Evolutionary conservation across 805 yeast genomes (phyloP), one percentile per base, ranked within the genome.

Genomic region (Teunomyces gatunensis): DNA sequence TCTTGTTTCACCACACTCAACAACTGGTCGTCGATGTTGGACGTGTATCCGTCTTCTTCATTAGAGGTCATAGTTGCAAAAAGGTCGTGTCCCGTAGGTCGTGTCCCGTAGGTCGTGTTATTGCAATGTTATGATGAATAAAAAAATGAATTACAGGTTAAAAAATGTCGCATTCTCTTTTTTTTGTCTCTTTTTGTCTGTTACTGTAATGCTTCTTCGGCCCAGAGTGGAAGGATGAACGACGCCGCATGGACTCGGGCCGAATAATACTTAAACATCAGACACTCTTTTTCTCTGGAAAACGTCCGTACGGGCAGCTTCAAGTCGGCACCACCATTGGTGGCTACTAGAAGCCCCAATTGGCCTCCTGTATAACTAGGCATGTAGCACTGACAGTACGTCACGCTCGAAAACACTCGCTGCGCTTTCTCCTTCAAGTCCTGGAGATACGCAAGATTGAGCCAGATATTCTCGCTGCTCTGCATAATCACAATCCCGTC

Each of bases 331-430:
- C 60, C 36, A 58, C 84, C 79, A 59, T 83, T 84, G 36, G 85
- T 75, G 51, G 92, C 87, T 18, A 87, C 79, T 63, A 89, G 75
- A 47, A 89, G 72, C 1, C 96, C 96, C 53, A 89, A 75, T 66
- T 88, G 96, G 12, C 96, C 96, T 6, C 92, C 84, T 2, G 96
- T 88, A 66, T 89, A 89, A 11, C 89, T 81, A 34, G 96, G 96
- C 65, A 89, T 89, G 56, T 88, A 85, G 51, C 92, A 85, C 64
- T 86, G 88, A 54, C 87, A 77, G 61, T 86, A 85, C 54, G 77
- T 71, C 3, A 84, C 86, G 47, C 75, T 76, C 11, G 78, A 73
- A 61, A 87, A 87, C 2, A 85, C 88, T 15, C 66, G 60, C 21
- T 65, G 58, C 34, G 84, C 84, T 39, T 77, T 78, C 5, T 61